These are phyloP conservation scores for Verticillium nonalfalfae DNA, from an alignment of 2,329 filamentous ascomycete species.

Conservation along the genomic window DNA sequence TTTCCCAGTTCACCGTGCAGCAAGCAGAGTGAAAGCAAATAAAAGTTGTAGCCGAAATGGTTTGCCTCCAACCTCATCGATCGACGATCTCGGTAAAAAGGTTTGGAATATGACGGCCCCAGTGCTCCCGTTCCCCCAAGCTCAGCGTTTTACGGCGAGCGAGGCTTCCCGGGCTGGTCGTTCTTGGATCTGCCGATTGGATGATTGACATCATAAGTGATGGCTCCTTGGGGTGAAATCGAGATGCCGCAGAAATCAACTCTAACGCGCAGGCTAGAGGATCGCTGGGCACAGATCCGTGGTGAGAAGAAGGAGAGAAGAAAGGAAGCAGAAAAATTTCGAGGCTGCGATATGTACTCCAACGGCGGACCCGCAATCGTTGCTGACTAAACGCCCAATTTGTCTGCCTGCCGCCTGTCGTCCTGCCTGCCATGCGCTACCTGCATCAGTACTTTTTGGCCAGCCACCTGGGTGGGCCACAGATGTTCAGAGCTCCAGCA, in stretches of 20 bases:
- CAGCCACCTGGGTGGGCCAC: not conserved
- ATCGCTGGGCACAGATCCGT: slow-evolving; percentile 84
- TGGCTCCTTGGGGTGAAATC: slow-evolving; percentile 75
- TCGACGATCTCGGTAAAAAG: slow-evolving; percentile 87
- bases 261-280: slow-evolving; percentile 56
- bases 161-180: slow-evolving; percentile 58
- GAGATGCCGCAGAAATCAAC: slow-evolving; percentile 81
- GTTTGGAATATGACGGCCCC: slow-evolving; percentile 81
- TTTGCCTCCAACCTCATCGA: slow-evolving; percentile 83
- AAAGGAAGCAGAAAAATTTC: slow-evolving; percentile 19
- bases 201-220: slow-evolving; percentile 75
- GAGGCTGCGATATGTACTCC: slow-evolving; percentile 1
- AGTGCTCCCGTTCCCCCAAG: slow-evolving; percentile 50
- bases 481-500: not conserved
- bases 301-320: slow-evolving; percentile 33
- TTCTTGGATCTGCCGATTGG: slow-evolving; percentile 95
- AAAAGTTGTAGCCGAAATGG: slow-evolving; percentile 67
- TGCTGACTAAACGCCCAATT: not conserved
- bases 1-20: not conserved
- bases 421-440: not conserved
- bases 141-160: slow-evolving; percentile 64
- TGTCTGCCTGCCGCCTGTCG: not conserved
- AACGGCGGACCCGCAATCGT: not conserved
- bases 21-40: not conserved
- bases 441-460: not conserved